Evolutionary conservation across 768 basidiomycete species (phyloP), one percentile per base, ranked within the genome.

Genomic region (Phallus indusiatus): DNA sequence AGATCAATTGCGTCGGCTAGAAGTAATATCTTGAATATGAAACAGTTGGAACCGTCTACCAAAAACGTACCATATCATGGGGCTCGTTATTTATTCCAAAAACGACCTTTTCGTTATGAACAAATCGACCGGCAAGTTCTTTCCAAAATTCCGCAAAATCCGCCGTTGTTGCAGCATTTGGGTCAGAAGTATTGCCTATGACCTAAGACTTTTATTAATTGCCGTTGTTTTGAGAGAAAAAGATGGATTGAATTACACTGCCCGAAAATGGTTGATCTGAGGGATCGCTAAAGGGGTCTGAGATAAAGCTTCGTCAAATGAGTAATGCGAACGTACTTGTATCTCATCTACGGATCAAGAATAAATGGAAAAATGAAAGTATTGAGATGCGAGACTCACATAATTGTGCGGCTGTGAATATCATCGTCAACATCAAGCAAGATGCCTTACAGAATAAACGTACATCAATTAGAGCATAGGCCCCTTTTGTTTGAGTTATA

Each of bases 41-140:
- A 33, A 1, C 17, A 20, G 18, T 42, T 53, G 36, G 54, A 20
- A 16, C 1, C 16, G 35, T 11, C 1, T 11, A 21, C n/a, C 17
- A 12, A 36, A 18, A 47, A 54, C 61, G 5, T 53, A 76, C 76
- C 74, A 78, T 75, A 53, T 72, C 70, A 53, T 78, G 76, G 4
- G 77, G 76, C 56, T 78, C 76, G 63, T 78, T 78, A 65, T 76
- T 76, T 47, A 77, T 72, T 2, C 76, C 75, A 62, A 78, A 78
- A n/a, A 78, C 64, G 36, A 78, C 53, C 22, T 56, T 56, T 48
- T 56, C 42, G 22, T 77, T 78, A 34, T 60, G 53, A 0, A 62
- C 67, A 61, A 78, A 78, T 10, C 77, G 72, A 5, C 61, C 58
- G 4, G 50, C 50, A 14, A 34, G 20, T 11, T 53, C 18, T 53